Evolutionary conservation across 139 green algal genomes (phyloP).

Genomic region (Astrephomene gubernaculifera): DNA sequence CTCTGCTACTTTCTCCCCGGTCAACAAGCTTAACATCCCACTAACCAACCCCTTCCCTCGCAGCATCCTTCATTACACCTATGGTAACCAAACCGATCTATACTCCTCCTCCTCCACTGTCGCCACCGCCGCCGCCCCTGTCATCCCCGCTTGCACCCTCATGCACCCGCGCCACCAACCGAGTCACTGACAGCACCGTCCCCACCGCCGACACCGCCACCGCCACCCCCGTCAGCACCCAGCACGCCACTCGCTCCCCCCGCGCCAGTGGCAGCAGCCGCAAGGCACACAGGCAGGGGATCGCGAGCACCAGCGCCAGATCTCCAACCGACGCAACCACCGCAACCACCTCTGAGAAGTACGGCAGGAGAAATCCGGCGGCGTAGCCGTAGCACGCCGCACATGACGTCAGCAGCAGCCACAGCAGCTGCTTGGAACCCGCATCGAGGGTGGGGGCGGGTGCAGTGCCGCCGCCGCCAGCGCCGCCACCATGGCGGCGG

Average conservation of each 20-base stretch:
- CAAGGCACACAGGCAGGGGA: constrained; percentile 56
- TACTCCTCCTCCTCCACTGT: neutral
- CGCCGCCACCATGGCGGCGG: neutral
- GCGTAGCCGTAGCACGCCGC: constrained; percentile 31
- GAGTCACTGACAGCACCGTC: constrained; percentile 32
- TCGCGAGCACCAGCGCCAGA: constrained; percentile 44
- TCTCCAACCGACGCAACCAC: constrained; percentile 56
- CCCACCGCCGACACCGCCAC: constrained; percentile 33
- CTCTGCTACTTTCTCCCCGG: no score
- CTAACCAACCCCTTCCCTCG: no score
- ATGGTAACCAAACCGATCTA: no score
- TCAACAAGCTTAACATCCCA: no score
- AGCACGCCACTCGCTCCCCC: constrained; percentile 34
- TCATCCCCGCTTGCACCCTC: neutral
- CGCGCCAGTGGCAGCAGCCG: constrained; percentile 31
- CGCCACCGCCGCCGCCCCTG: neutral
- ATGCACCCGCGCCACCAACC: constrained; percentile 38
- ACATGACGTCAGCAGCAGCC: constrained; percentile 35
- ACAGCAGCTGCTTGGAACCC: constrained; percentile 32
- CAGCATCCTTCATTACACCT: no score
- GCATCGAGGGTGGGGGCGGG: constrained; percentile 19
- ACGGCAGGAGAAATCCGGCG: constrained; percentile 46
- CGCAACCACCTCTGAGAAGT: constrained; percentile 52
- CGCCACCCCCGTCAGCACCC: constrained; percentile 23
- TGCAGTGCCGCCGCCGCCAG: neutral